Conservation (phyloP, 106 monocot species). For the Dioscorea alata region DNA sequence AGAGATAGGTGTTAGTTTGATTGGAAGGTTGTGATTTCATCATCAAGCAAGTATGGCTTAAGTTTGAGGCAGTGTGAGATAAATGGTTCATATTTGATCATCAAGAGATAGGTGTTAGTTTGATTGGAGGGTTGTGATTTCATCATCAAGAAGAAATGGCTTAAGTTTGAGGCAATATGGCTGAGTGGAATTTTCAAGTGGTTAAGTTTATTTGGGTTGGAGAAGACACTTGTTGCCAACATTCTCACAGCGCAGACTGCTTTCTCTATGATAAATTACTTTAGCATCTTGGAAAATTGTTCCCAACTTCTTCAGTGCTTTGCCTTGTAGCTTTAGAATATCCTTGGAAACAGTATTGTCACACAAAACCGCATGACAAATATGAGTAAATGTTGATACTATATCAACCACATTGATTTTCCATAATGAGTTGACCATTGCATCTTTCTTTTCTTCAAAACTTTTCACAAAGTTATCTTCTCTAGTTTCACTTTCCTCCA, state of each 20-base stretch:
- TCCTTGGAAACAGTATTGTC: constrained; percentile 50
- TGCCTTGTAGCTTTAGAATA: constrained; percentile 48
- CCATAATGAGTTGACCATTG: constrained; percentile 88
- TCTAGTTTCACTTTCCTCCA: constrained; percentile 50
- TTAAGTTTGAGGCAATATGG: too few species aligned
- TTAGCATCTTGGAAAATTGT: constrained; percentile 68
- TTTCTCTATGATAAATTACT: constrained; percentile 31
- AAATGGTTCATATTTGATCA: too few species aligned
- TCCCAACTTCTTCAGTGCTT: constrained; percentile 59
- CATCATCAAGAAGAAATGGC: too few species aligned
- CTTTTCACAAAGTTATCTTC: constrained; percentile 52
- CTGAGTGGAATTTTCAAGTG: too few species aligned
- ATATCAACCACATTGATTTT: constrained; percentile 97
- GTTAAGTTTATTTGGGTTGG: too few species aligned
- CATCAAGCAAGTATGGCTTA: too few species aligned
- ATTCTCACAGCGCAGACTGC: constrained; percentile 36
- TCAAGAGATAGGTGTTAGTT: too few species aligned
- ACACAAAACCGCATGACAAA: constrained; percentile 72
- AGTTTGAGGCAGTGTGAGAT: too few species aligned
- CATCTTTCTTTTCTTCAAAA: constrained; percentile 83
- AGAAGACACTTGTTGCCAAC: background rate
- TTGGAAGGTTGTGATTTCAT: too few species aligned
- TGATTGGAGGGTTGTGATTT: too few species aligned
- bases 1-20: too few species aligned
- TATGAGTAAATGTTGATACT: constrained; percentile 74